phyloP scores from a whole-genome alignment of 148 eudicot species.

The Persicaria tinctoria region DNA sequence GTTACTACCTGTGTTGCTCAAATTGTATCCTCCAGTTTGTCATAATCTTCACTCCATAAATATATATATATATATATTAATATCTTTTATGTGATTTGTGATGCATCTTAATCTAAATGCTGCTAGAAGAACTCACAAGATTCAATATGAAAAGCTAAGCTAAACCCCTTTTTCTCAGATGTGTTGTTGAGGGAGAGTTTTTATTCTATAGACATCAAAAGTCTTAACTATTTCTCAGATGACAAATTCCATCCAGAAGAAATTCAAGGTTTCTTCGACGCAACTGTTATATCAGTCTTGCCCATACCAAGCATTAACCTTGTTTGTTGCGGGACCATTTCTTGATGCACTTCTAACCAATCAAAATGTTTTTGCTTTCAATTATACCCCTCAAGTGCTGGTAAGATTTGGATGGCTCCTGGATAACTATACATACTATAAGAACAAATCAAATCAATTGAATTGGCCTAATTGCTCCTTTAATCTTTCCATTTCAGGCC shows the following conservation, averaged over 20 bases:
- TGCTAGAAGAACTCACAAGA: not conserved
- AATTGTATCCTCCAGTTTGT: conserved; percentile 14
- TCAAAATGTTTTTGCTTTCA: conserved; percentile 67
- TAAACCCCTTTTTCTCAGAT: not conserved
- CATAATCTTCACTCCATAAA: not conserved
- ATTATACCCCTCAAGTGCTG: conserved; percentile 64
- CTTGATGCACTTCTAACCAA: conserved; percentile 66
- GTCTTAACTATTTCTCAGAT: conserved; percentile 37
- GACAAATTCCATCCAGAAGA: conserved; percentile 84
- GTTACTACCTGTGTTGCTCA: conserved; percentile 59
- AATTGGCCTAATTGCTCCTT: not conserved
- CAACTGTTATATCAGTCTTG: conserved; percentile 85
- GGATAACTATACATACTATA: not conserved
- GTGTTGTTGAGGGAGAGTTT: not conserved
- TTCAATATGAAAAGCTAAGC: not conserved
- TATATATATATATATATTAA: too few species aligned
- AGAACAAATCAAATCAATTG: not conserved
- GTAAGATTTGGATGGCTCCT: conserved; percentile 25
- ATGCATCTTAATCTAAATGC: not conserved
- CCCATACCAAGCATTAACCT: conserved; percentile 76
- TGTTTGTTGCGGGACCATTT: conserved; percentile 68
- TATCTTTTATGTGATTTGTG: too few species aligned
- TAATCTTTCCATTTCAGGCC: conserved; percentile 27
- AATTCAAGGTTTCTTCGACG: conserved; percentile 81
- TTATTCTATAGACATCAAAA: not conserved